Base-by-base conservation (phyloP, 2,329 filamentous ascomycete species). In the Penicillium paneum region DNA sequence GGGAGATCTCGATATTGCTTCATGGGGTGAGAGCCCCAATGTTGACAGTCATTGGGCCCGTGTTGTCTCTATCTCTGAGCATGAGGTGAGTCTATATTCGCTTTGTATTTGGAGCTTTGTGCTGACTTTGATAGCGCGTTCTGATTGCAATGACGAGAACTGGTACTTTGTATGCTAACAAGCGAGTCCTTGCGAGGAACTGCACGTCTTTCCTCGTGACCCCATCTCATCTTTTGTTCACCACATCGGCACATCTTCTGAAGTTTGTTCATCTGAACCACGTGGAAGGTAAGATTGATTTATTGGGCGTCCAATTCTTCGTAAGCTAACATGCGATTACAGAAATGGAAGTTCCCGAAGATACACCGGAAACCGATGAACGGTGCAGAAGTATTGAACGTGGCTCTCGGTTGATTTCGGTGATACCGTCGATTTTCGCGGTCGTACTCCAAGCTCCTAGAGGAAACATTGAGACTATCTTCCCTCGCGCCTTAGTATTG, bases 381-480 rank as follows among this genome's bases (percentile, higher is more conserved):
- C 81, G 94, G 67, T 97, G 93, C 71, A 84, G 94, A 61, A 95
- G 85, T 64, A 89, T 99, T 52, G 94, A 99, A 73, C 85, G 94
- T 60, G 94, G 94, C 15, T 91, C 89, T 3, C 86, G 85, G 45
- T 81, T 99, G 13, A 86, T 99, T 21, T 94, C 90, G 0, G 91
- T 91, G 28, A 92, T 96, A 73, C 93, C 94, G 1, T 90, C 90
- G 3, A 88, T 85, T 38, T 94, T 96, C 74, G 89, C 86, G 49
- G 79, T 99, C 8, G 84, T 96, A 0, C 78, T 99, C 3, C 94
- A 99, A 71, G 97, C 97, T 90, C 94, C 94, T 1, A 83, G 94
- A 65, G 94, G 94, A 19, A 99, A 99, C 63, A 77, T 97, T 1
- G 94, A 99, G 74, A 97, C 93, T 0, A 92, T 97, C 46, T 97